Evolutionary conservation across 1,284 basidiomycete species (phyloP).

Genomic region (Anthracocystis walkeri): DNA sequence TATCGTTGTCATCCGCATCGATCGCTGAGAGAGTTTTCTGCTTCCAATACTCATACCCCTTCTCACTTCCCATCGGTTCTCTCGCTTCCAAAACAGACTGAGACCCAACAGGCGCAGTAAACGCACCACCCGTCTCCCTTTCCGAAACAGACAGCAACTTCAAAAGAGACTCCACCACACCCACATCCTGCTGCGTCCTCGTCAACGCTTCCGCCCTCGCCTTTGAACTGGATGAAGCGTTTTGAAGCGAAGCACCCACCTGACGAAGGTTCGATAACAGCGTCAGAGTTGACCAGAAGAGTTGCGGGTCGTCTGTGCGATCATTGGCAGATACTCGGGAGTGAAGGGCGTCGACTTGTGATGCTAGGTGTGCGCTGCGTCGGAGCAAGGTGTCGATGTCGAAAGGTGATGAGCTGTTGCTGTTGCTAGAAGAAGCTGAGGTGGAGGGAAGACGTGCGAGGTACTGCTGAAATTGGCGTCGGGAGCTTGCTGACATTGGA

Average conservation of each 20-base stretch:
- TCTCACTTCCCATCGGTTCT: not conserved
- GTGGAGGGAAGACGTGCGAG: constrained; percentile 18
- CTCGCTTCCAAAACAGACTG: not conserved
- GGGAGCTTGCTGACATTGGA: constrained; percentile 19
- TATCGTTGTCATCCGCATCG: constrained; percentile 14
- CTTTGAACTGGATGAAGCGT: not conserved
- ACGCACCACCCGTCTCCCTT: not conserved
- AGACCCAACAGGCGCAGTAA: constrained; percentile 25
- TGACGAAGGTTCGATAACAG: constrained; percentile 31
- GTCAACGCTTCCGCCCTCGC: constrained; percentile 12
- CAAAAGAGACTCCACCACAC: constrained; percentile 27
- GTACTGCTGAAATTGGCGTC: constrained; percentile 35
- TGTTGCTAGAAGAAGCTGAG: constrained; percentile 8
- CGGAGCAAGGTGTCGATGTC: constrained; percentile 16
- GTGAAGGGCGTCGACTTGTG: constrained; percentile 20
- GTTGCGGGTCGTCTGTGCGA: constrained; percentile 19
- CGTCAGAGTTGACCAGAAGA: constrained; percentile 40
- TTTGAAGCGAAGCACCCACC: constrained; percentile 15
- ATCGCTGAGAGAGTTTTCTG: constrained; percentile 19
- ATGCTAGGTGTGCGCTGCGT: constrained; percentile 8
- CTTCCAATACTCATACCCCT: constrained; percentile 28
- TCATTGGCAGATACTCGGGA: not conserved
- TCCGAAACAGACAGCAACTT: constrained; percentile 15
- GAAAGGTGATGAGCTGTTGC: not conserved
- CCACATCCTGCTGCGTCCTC: constrained; percentile 34